Evolutionary conservation across 2,329 filamentous ascomycete genomes (phyloP), one percentile per base, ranked within the genome.

Genomic region (Orbilia brochopaga): DNA sequence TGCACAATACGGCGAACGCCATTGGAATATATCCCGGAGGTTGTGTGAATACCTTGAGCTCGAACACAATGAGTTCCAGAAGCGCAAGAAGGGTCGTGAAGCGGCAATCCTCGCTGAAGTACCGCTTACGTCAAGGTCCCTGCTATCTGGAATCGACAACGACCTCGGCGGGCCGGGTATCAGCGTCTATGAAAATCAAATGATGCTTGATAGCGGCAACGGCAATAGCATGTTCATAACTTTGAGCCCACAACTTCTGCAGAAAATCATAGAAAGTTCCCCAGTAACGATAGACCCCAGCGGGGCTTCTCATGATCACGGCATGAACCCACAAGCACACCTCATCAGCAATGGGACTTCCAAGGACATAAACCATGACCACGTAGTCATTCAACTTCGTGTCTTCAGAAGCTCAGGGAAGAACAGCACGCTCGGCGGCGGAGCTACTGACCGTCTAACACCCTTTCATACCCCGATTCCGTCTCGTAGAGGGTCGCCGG

Each of bases 191-290:
- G 65, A 69, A 17, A 27, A 46, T 6, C 65, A 62, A 55, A 56
- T 52, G 21, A 44, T 64, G 46, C 23, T 23, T 15, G 46, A 51
- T 4, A 27, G 21, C 7, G 19, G 2, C 46, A 27, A 23, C 15
- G 53, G 58, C 35, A 64, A 56, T 24, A 59, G 59, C 37, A 58
- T 70, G 11, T 70, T 70, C 24, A 50, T 70, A 19, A 64, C 66
- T 7, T 24, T 70, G 17, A 70, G 59, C 32, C 53, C 66, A 4
- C 59, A 63, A 13, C 24, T 70, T 17, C 54, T 70, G 13, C 66
- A 70, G 54, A 70, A 59, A 21, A 64, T 70, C 50, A 70, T 70
- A 44, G 59, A 70, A 21, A 70, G 66, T 37, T 70, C 66, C 19
- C 66, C 66, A 24, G 66, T 70, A 1, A 70, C 66, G 4, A 59